Conservation (phyloP, 441 rosid genomes). For the Adansonia grandidieri region DNA sequence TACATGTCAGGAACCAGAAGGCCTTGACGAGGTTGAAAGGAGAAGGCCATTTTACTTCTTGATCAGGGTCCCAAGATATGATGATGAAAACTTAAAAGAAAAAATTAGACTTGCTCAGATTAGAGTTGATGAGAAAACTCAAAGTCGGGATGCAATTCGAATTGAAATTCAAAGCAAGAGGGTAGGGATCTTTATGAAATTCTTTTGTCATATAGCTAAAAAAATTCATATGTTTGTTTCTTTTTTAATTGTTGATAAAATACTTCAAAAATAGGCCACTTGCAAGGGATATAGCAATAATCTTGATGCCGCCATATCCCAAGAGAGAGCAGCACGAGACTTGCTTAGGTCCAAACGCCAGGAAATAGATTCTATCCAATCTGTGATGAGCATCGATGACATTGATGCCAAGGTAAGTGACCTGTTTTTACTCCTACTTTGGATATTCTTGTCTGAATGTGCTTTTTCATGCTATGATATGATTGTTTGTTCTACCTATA, state of each 20-base stretch:
- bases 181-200: slow-evolving; percentile 46
- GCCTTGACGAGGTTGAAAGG: slow-evolving; percentile 38
- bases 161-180: slow-evolving; percentile 54
- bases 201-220: slow-evolving; percentile 16
- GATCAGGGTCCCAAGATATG: slow-evolving; percentile 68
- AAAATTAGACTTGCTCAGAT: slow-evolving; percentile 58
- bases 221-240: slow-evolving; percentile 1
- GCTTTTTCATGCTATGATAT: slow-evolving; percentile 27
- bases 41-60: slow-evolving; percentile 58
- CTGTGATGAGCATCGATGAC: slow-evolving; percentile 58
- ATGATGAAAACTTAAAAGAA: slow-evolving; percentile 56
- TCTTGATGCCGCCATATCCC: slow-evolving; percentile 50
- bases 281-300: slow-evolving; percentile 46
- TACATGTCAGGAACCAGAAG: slow-evolving; percentile 29
- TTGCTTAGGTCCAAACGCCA: slow-evolving; percentile 61
- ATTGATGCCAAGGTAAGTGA: slow-evolving; percentile 58
- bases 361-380: slow-evolving; percentile 69
- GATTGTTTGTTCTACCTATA: slow-evolving; percentile 16
- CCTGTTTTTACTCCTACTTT: slow-evolving; percentile 3
- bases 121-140: slow-evolving; percentile 64
- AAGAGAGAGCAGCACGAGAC: slow-evolving; percentile 68
- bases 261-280: slow-evolving; percentile 47
- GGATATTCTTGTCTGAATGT: neutral
- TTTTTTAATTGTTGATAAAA: slow-evolving; percentile 36
- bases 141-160: slow-evolving; percentile 65